Evolutionary conservation across 192 early-diverging fungal species (phyloP).

Genomic region (Podila clonocystis): DNA sequence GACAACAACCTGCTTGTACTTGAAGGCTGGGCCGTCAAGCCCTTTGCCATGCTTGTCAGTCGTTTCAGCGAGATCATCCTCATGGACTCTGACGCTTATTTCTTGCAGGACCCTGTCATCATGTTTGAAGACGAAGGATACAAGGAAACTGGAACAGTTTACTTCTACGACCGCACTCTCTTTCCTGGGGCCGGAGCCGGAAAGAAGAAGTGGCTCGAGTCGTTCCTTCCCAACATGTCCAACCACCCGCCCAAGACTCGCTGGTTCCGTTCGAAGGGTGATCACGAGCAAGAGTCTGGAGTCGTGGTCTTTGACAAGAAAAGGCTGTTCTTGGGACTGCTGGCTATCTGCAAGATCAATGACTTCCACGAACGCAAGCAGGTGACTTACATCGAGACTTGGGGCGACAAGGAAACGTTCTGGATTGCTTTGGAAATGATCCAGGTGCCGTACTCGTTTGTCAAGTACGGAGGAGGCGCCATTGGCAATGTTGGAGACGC

Average conservation of each 20-base stretch:
- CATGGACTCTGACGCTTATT: constrained; percentile 76
- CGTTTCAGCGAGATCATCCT: constrained; percentile 70
- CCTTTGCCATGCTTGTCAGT: constrained; percentile 68
- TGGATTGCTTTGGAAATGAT: constrained; percentile 73
- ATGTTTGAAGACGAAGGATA: constrained; percentile 62
- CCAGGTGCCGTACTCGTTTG: constrained; percentile 62
- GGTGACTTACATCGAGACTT: constrained; percentile 55
- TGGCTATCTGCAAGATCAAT: constrained; percentile 69
- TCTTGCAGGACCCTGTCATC: constrained; percentile 64
- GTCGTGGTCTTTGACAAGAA: constrained; percentile 66
- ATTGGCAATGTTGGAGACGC: constrained; percentile 60
- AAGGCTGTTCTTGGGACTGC: constrained; percentile 58
- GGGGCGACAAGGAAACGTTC: constrained; percentile 78
- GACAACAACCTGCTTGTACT: constrained; percentile 52
- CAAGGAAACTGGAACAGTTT: constrained; percentile 60
- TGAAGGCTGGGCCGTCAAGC: constrained; percentile 71
- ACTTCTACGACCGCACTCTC: constrained; percentile 70
- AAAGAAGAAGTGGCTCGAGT: constrained; percentile 59
- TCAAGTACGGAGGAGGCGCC: constrained; percentile 56
- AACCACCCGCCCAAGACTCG: constrained; percentile 52
- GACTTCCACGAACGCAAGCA: constrained; percentile 51
- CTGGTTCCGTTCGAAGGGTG: constrained; percentile 48
- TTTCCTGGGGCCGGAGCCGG: constrained; percentile 21
- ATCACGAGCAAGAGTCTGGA: constrained; percentile 74
- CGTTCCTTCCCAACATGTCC: constrained; percentile 59